phyloP scores from a whole-genome alignment of 225 moss, liverwort and hornwort species.

The Sphagnum tenellum region DNA sequence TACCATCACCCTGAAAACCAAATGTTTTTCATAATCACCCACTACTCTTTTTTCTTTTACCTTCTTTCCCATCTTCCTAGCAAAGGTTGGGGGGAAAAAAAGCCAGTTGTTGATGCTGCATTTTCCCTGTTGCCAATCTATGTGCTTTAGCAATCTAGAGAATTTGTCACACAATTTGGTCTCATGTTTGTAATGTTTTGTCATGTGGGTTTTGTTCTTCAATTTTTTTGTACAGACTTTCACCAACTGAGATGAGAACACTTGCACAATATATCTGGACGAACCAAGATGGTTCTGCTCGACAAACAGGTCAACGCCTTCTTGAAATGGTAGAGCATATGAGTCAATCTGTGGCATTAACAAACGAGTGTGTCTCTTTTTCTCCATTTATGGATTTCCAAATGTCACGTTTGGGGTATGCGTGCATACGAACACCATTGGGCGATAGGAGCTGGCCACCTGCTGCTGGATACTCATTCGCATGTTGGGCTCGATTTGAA shows the following conservation, averaged over 20 bases:
- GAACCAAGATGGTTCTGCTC: conserved; percentile 47
- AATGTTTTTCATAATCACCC: no score
- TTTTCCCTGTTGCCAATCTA: no score
- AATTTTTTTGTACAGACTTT: conserved; percentile 47
- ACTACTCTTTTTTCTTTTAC: no score
- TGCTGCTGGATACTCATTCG: conserved; percentile 82
- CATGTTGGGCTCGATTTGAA: conserved; percentile 81
- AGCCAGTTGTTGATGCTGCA: no score
- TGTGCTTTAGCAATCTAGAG: no score
- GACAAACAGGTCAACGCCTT: conserved; percentile 44
- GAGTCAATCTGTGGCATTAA: conserved; percentile 54
- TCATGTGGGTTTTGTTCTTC: neutral
- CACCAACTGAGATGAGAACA: conserved; percentile 62
- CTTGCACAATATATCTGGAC: conserved; percentile 76
- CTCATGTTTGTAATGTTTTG: neutral
- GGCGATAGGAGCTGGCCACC: conserved; percentile 94
- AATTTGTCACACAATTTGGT: neutral
- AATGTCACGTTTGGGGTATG: conserved; percentile 73
- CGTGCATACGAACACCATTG: conserved; percentile 70
- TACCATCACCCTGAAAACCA: no score
- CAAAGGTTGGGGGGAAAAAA: no score
- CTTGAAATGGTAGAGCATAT: conserved; percentile 72
- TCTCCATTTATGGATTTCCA: conserved; percentile 79
- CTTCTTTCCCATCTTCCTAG: no score
- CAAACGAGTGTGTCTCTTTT: conserved; percentile 47